Percentiles rank a stretch among this genome's conserved stretches.
Conservation (phyloP, 2,329 filamentous ascomycete species). For the Tolypocladium ophioglossoides region DNA sequence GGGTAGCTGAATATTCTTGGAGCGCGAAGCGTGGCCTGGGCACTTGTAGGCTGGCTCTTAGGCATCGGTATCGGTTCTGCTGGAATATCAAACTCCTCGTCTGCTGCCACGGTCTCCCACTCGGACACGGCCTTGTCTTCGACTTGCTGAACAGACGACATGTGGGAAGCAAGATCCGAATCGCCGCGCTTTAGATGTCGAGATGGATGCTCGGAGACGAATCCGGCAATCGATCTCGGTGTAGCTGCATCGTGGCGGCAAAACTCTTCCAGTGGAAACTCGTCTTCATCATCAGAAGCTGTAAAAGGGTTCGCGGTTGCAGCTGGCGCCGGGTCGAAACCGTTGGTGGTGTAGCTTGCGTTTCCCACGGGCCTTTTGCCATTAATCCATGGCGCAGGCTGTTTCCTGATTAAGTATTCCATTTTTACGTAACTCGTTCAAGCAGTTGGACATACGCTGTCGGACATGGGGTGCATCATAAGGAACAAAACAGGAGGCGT, state of each 20-base stretch:
- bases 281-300: background rate
- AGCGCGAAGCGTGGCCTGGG: background rate
- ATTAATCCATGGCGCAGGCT: background rate
- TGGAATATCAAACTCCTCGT: slow-evolving; percentile 11
- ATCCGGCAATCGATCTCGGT: background rate
- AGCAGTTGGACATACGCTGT: background rate
- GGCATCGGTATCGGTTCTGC: background rate
- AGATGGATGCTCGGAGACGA: background rate
- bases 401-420: background rate
- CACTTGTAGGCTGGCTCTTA: background rate
- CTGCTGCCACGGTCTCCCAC: slow-evolving; percentile 18
- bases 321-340: background rate
- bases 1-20: background rate
- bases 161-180: background rate
- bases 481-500: no score
- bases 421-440: background rate
- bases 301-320: background rate
- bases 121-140: slow-evolving; percentile 14
- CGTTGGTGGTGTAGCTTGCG: background rate
- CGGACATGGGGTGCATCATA: background rate
- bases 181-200: background rate
- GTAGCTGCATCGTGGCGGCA: background rate
- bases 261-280: background rate
- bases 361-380: background rate
- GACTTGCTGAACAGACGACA: background rate